Conservation (phyloP, 345 rosid species). For the Salix exigua region DNA sequence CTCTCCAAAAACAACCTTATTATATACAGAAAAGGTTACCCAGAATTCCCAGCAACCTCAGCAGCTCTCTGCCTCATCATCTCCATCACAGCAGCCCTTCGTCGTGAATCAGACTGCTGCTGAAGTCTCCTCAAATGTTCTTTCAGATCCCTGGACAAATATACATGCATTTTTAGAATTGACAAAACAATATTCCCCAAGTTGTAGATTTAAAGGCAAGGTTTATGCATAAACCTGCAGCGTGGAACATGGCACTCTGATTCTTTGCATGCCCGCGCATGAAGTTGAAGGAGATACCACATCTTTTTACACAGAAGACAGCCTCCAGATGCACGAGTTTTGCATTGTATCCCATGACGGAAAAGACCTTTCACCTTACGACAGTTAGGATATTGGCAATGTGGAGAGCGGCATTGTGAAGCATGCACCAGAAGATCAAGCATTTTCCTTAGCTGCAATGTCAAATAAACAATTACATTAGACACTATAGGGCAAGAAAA, state of each 20-base stretch:
- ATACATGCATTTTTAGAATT: constrained; percentile 9
- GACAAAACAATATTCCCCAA: not conserved
- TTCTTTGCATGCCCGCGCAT: constrained; percentile 98
- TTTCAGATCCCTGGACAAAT: constrained; percentile 72
- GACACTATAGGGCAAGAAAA: not conserved
- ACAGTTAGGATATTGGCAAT: constrained; percentile 92
- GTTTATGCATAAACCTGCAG: constrained; percentile 59
- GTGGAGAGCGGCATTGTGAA: constrained; percentile 73
- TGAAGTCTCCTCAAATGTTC: constrained; percentile 91
- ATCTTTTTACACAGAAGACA: constrained; percentile 90
- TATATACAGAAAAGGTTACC: constrained; percentile 49
- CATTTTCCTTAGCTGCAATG: constrained; percentile 92
- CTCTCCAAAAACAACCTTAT: constrained; percentile 22
- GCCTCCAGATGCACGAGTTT: constrained; percentile 85
- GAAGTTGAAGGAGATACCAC: constrained; percentile 99
- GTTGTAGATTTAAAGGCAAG: not conserved
- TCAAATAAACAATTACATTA: constrained; percentile 14
- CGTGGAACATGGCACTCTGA: constrained; percentile 92
- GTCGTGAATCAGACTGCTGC: constrained; percentile 94
- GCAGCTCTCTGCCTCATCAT: constrained; percentile 99
- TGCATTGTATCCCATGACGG: constrained; percentile 92
- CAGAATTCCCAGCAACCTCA: constrained; percentile 83
- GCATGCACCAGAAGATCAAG: constrained; percentile 99
- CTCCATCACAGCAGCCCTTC: constrained; percentile 99
- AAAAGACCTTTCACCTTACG: constrained; percentile 96